phyloP scores from a whole-genome alignment of 1,139 yeast species.

The Arxiozyma bovina region DNA sequence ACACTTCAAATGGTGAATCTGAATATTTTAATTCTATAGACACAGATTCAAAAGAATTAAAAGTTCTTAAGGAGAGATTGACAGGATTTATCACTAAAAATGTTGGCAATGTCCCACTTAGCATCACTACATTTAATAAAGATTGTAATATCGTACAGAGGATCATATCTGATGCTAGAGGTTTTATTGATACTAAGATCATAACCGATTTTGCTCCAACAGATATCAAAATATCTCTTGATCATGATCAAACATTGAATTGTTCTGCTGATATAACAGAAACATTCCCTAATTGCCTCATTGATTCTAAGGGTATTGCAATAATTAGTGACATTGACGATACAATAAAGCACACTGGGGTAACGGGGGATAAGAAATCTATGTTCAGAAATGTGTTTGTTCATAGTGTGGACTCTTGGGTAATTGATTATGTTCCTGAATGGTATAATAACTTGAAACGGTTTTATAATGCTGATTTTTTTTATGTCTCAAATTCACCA shows the following conservation, averaged over 20 bases:
- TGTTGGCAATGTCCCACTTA: conserved; percentile 46
- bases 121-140: conserved; percentile 25
- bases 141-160: background rate
- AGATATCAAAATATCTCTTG: conserved; percentile 31
- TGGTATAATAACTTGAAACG: conserved; percentile 51
- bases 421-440: conserved; percentile 59
- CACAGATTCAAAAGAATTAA: conserved; percentile 17
- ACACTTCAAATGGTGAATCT: background rate
- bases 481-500: conserved; percentile 93
- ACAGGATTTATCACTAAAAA: conserved; percentile 53
- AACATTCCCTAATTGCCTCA: conserved; percentile 11
- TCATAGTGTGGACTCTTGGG: conserved; percentile 55
- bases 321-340: conserved; percentile 91
- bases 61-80: conserved; percentile 45
- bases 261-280: conserved; percentile 11
- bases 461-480: conserved; percentile 48
- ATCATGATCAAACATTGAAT: conserved; percentile 15
- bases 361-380: conserved; percentile 76
- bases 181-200: conserved; percentile 46
- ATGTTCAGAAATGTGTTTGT: conserved; percentile 70
- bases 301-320: conserved; percentile 43
- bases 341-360: conserved; percentile 84
- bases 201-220: conserved; percentile 49
- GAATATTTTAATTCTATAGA: background rate
- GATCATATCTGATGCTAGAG: conserved; percentile 48